Percentiles rank a stretch among this genome's conserved stretches.
Evolutionary conservation across 1,284 basidiomycete species (phyloP).

Genomic region (Chondrostereum purpureum): DNA sequence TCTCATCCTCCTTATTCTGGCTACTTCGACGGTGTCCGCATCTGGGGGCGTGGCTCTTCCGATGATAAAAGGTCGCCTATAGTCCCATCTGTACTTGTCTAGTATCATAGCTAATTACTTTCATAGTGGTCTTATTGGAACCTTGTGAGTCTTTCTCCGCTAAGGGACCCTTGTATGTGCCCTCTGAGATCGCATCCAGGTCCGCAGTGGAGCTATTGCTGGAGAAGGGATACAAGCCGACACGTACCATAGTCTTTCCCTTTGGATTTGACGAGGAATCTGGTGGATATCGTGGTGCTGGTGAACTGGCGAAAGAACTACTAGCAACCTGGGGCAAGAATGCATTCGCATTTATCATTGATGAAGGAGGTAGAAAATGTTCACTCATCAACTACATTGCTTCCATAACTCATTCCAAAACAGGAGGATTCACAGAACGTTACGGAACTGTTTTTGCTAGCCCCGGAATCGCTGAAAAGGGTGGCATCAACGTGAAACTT

Average conservation of each 20-base stretch:
- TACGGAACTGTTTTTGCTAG: slow-evolving; percentile 40
- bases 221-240: slow-evolving; percentile 45
- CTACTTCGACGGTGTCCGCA: slow-evolving; percentile 47
- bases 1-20: slow-evolving; percentile 60
- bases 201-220: slow-evolving; percentile 54
- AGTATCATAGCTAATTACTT: too few relatives aligned
- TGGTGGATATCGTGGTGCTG: slow-evolving; percentile 51
- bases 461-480: slow-evolving; percentile 68
- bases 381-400: background rate
- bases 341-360: slow-evolving; percentile 55
- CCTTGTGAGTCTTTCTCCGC: slow-evolving; percentile 39
- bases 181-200: slow-evolving; percentile 16
- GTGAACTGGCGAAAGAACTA: slow-evolving; percentile 39
- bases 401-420: too few relatives aligned
- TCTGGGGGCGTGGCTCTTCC: slow-evolving; percentile 56
- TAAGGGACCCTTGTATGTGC: slow-evolving; percentile 8
- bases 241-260: slow-evolving; percentile 55
- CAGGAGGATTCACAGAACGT: slow-evolving; percentile 32
- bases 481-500: slow-evolving; percentile 51
- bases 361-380: slow-evolving; percentile 42
- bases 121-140: slow-evolving; percentile 49
- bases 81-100: too few relatives aligned
- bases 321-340: slow-evolving; percentile 50
- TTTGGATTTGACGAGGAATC: slow-evolving; percentile 76
- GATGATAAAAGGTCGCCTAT: slow-evolving; percentile 50